A percentile compares a stretch with the other conserved stretches of the same genome.
Evolutionary conservation across 441 rosid species (phyloP).

Genomic region (Biscutella laevigata): DNA sequence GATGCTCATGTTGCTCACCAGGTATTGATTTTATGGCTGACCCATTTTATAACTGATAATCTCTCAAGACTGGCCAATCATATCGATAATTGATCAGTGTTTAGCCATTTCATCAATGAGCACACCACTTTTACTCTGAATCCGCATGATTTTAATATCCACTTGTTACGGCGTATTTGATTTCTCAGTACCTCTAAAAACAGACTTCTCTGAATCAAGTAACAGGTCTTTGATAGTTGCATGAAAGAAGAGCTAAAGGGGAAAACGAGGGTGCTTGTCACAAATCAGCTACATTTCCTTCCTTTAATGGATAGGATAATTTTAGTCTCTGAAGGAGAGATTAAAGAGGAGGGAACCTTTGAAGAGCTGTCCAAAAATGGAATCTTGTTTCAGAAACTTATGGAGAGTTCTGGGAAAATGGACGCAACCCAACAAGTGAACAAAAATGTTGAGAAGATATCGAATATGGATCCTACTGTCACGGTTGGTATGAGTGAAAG

Average conservation of each 20-base stretch:
- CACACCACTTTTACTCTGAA: background rate
- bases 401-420: conserved; percentile 98
- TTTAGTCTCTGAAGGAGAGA: conserved; percentile 59
- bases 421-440: conserved; percentile 50
- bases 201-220: conserved; percentile 22
- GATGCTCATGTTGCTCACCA: conserved; percentile 91
- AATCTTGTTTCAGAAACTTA: conserved; percentile 62
- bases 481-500: conserved; percentile 26
- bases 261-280: conserved; percentile 89
- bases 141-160: conserved; percentile 4
- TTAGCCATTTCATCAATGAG: background rate
- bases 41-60: background rate
- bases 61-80: background rate
- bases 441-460: conserved; percentile 21
- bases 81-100: background rate
- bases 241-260: conserved; percentile 70
- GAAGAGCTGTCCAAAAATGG: conserved; percentile 71
- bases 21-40: conserved; percentile 33
- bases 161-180: no score
- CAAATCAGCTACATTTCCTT: conserved; percentile 96
- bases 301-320: conserved; percentile 80
- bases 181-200: background rate
- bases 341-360: conserved; percentile 88
- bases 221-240: conserved; percentile 82
- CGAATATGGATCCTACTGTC: conserved; percentile 31